These are phyloP conservation scores for Excoecaria cochinchinensis DNA, from an alignment of 345 rosid species.

Conservation along the genomic window DNA sequence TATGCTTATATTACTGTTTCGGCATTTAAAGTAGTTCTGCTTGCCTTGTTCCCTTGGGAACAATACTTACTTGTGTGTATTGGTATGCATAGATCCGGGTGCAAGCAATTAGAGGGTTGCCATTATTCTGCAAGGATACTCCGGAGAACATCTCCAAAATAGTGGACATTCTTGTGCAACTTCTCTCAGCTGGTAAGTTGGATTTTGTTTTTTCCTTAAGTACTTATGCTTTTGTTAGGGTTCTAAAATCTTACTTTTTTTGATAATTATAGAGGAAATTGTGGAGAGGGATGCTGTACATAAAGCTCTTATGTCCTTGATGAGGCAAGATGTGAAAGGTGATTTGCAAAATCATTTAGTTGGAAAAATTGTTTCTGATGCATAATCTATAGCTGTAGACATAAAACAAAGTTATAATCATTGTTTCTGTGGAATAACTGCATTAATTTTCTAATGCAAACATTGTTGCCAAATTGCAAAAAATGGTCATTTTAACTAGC, in stretches of 20 bases:
- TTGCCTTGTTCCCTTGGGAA: not conserved
- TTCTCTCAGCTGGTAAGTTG: constrained; percentile 64
- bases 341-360: constrained; percentile 11
- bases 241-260: constrained; percentile 11
- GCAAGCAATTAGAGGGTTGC: constrained; percentile 96
- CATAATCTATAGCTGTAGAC: not conserved
- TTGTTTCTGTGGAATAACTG: not conserved
- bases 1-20: not conserved
- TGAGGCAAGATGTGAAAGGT: constrained; percentile 99
- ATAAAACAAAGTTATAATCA: not conserved
- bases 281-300: constrained; percentile 98
- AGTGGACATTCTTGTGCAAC: constrained; percentile 83
- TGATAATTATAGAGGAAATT: constrained; percentile 57
- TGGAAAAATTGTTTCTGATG: not conserved
- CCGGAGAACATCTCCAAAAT: constrained; percentile 77
- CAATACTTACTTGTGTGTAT: not conserved
- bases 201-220: not conserved
- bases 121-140: constrained; percentile 88
- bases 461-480: not conserved
- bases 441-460: not conserved
- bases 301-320: constrained; percentile 88
- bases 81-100: constrained; percentile 66
- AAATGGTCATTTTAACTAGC: not conserved
- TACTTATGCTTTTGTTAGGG: constrained; percentile 1
- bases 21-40: not conserved